Evolutionary conservation across 2,329 filamentous ascomycete species (phyloP).

Genomic region (Capronia coronata): DNA sequence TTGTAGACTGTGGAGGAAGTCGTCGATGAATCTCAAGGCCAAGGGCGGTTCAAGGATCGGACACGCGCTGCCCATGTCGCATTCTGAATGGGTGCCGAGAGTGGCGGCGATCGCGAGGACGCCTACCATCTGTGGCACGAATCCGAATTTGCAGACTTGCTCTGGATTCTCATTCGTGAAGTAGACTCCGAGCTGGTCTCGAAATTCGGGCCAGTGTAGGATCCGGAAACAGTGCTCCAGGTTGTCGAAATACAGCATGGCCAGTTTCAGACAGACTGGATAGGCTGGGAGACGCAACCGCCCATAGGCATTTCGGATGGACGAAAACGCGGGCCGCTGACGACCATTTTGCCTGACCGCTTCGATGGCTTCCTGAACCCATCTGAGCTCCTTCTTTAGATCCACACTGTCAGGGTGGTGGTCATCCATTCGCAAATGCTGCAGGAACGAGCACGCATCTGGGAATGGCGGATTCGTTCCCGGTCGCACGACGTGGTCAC

Average conservation of each 20-base stretch:
- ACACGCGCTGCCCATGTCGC: conserved; percentile 14
- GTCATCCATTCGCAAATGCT: conserved; percentile 5
- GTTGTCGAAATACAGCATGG: conserved; percentile 26
- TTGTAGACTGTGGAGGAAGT: conserved; percentile 11
- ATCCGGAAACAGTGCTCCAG: conserved; percentile 28
- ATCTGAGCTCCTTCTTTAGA: conserved; percentile 12
- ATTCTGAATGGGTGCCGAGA: conserved; percentile 22
- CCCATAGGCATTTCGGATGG: background rate
- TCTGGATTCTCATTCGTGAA: conserved; percentile 18
- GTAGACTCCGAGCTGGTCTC: conserved; percentile 16
- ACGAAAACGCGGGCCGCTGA: background rate
- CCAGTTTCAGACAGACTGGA: conserved; percentile 17
- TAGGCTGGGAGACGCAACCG: conserved; percentile 15
- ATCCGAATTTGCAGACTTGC: conserved; percentile 15
- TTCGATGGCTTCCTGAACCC: conserved; percentile 16
- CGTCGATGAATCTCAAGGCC: conserved; percentile 18
- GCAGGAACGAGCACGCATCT: conserved; percentile 18
- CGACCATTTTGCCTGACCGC: conserved; percentile 6
- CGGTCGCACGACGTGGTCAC: background rate
- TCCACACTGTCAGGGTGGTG: conserved; percentile 4
- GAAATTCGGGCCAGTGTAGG: conserved; percentile 21
- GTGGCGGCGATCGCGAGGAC: conserved; percentile 20
- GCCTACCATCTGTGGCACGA: conserved; percentile 23
- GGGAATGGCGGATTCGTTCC: conserved; percentile 7
- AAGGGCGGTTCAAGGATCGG: conserved; percentile 9